A percentile compares a stretch with the other conserved stretches of the same genome.
Evolutionary conservation across 805 yeast genomes (phyloP).

Genomic region (Pichia kluyveri): DNA sequence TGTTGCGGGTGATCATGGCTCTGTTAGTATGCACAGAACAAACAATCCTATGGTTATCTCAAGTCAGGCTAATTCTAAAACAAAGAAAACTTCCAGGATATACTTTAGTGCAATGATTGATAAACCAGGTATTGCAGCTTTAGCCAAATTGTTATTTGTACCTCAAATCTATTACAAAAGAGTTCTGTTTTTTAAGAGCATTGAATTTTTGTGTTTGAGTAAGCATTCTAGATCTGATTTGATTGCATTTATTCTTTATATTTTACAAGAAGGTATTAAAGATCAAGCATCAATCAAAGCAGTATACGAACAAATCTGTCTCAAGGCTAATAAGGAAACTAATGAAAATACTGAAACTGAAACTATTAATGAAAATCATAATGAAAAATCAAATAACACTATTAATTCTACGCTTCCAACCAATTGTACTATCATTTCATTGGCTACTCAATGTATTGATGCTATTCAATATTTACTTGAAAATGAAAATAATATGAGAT

Average conservation of each 20-base stretch:
- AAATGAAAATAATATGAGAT: conserved; percentile 55
- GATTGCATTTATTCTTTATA: conserved; percentile 53
- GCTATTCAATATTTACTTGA: conserved; percentile 64
- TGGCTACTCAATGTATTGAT: conserved; percentile 73
- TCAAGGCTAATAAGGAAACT: conserved; percentile 30
- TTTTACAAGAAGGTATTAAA: conserved; percentile 66
- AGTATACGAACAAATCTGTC: conserved; percentile 48
- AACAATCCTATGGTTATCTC: neutral
- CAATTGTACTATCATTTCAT: conserved; percentile 57
- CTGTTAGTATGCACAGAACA: conserved; percentile 4
- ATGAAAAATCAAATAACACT: neutral
- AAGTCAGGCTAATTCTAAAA: neutral
- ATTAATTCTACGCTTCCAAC: conserved; percentile 31
- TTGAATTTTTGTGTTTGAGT: conserved; percentile 61
- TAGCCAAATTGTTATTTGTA: conserved; percentile 61
- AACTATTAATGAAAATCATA: neutral
- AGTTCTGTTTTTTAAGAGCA: conserved; percentile 54
- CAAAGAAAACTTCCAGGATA: conserved; percentile 27
- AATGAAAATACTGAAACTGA: neutral
- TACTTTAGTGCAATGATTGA: conserved; percentile 65
- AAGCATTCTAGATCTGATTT: conserved; percentile 74
- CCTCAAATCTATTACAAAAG: conserved; percentile 60
- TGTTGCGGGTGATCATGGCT: neutral
- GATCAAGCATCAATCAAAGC: conserved; percentile 54
- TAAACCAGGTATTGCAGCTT: conserved; percentile 62